Conservation (phyloP, 108 stramenopile species). For the Cyclotella baltica region DNA sequence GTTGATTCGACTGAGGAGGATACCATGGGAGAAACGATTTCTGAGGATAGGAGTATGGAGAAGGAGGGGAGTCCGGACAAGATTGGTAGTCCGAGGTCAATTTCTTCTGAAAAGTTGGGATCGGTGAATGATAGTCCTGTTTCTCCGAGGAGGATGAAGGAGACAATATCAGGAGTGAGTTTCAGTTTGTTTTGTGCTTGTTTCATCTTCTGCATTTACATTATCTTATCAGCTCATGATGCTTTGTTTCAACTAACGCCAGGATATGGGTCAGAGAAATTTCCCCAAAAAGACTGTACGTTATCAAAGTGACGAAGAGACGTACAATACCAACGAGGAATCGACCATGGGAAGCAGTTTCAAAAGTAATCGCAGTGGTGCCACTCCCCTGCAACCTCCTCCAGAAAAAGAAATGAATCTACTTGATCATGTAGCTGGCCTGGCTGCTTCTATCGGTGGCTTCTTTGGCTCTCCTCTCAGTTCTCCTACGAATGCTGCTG, state of each 20-base stretch:
- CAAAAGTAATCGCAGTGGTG: slow-evolving; percentile 30
- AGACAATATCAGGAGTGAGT: background rate
- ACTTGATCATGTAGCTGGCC: slow-evolving; percentile 36
- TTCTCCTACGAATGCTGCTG: background rate
- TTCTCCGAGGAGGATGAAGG: background rate
- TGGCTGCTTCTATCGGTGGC: slow-evolving; percentile 45
- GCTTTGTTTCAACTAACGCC: background rate
- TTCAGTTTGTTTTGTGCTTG: background rate
- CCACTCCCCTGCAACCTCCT: background rate
- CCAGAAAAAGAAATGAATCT: slow-evolving; percentile 7
- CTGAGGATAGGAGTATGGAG: background rate
- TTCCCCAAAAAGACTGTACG: slow-evolving; percentile 14
- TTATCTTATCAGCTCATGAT: background rate
- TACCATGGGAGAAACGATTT: background rate
- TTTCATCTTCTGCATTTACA: background rate
- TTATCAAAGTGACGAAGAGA: slow-evolving; percentile 19
- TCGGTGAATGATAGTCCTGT: background rate
- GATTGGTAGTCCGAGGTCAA: slow-evolving; percentile 3
- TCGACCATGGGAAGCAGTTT: slow-evolving; percentile 39
- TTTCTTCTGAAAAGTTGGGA: background rate
- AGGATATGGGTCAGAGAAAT: background rate
- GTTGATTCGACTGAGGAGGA: slow-evolving; percentile 10
- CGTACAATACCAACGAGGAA: slow-evolving; percentile 35
- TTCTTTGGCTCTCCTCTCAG: slow-evolving; percentile 4
- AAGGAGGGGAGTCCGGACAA: background rate